These are phyloP conservation scores for Pseudozyma hubeiensis DNA, from an alignment of 1,284 basidiomycete species.

Conservation along the genomic window DNA sequence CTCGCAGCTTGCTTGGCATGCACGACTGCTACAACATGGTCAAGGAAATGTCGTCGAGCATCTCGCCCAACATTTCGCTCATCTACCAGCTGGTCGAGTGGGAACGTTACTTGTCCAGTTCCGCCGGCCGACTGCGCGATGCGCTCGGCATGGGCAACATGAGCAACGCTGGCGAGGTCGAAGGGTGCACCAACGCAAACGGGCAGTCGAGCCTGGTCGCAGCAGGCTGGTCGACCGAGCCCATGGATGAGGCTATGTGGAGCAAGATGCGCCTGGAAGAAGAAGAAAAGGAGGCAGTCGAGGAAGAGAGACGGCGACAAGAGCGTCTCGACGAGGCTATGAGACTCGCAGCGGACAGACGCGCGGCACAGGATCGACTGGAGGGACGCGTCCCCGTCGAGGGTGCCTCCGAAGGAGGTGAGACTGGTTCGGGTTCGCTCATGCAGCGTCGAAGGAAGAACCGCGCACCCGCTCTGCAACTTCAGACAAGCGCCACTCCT, in stretches of 20 bases:
- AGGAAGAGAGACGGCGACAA: constrained; percentile 44
- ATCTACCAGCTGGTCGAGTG: constrained; percentile 97
- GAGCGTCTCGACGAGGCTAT: constrained; percentile 45
- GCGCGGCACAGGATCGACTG: constrained; percentile 42
- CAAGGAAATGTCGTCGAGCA: constrained; percentile 57
- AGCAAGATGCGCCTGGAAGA: constrained; percentile 61
- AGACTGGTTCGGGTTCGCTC: constrained; percentile 25
- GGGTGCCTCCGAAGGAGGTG: constrained; percentile 6
- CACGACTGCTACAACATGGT: constrained; percentile 91
- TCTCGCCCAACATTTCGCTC: constrained; percentile 84
- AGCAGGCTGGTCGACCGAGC: constrained; percentile 56
- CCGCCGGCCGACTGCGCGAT: constrained; percentile 45
- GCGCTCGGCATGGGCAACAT: constrained; percentile 20
- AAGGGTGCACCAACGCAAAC: neutral
- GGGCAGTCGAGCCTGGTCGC: constrained; percentile 10
- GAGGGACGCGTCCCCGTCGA: constrained; percentile 26
- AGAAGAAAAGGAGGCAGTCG: constrained; percentile 57
- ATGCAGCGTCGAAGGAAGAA: constrained; percentile 47
- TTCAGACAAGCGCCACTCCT: constrained; percentile 15
- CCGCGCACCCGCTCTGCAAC: constrained; percentile 35
- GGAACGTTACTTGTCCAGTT: constrained; percentile 77
- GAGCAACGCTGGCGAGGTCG: constrained; percentile 1
- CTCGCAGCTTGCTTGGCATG: constrained; percentile 74
- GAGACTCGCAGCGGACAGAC: constrained; percentile 37
- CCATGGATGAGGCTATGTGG: constrained; percentile 64